phyloP scores from a whole-genome alignment of 179 eudicot genomes.

The Beta corolliflora region DNA sequence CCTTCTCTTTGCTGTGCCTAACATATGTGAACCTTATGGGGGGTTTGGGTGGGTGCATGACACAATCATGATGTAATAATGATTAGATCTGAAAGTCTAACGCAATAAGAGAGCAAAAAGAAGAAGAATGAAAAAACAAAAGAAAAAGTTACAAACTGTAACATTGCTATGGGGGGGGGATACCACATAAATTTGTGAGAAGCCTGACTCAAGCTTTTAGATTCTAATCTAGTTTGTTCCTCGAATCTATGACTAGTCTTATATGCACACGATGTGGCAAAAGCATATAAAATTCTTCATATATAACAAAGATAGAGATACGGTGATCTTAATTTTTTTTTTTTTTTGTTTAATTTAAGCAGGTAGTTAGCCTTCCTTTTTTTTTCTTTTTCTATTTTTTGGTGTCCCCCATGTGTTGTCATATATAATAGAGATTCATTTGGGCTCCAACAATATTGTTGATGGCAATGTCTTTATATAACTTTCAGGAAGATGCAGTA shows the following conservation, averaged over 20 bases:
- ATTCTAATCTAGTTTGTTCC: background rate
- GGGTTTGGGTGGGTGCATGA: too few relatives aligned
- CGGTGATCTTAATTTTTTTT: too few relatives aligned
- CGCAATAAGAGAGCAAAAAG: background rate
- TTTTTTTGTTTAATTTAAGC: too few relatives aligned
- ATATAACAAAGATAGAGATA: too few relatives aligned
- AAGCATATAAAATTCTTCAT: too few relatives aligned
- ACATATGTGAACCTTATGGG: too few relatives aligned
- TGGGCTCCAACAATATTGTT: constrained; percentile 9
- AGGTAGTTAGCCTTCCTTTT: too few relatives aligned
- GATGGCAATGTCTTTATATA: constrained; percentile 4
- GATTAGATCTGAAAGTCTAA: background rate
- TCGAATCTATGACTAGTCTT: background rate
- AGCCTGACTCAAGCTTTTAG: background rate
- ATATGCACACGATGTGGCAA: too few relatives aligned
- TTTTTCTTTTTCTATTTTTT: too few relatives aligned
- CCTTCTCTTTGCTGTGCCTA: too few relatives aligned
- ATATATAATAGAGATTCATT: background rate
- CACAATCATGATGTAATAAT: background rate
- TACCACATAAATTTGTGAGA: background rate
- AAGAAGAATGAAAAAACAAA: background rate
- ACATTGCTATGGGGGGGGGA: background rate
- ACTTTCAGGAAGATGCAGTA: constrained; percentile 85
- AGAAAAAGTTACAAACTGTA: background rate
- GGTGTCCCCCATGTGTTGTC: too few relatives aligned